These are phyloP conservation scores for Blakeslea trispora DNA, from an alignment of 371 early-diverging fungal genomes.

Conservation along the genomic window DNA sequence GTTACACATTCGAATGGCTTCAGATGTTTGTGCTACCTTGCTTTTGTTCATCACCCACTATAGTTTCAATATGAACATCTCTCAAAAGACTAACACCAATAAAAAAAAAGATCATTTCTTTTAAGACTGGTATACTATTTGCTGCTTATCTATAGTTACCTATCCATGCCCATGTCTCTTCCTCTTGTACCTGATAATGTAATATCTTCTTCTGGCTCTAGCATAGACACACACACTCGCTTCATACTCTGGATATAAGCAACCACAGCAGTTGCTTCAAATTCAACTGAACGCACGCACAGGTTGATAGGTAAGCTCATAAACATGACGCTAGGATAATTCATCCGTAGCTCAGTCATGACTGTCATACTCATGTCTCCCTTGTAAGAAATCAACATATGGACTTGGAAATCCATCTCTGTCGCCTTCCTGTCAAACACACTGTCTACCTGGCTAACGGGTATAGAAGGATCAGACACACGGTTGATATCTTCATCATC, in stretches of 20 bases:
- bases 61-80: conserved; percentile 82
- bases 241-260: conserved; percentile 76
- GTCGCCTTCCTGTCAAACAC: conserved; percentile 22
- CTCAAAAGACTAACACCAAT: conserved; percentile 70
- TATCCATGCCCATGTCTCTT: conserved; percentile 37
- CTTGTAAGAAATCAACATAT: conserved; percentile 73
- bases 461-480: conserved; percentile 12
- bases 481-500: conserved; percentile 44
- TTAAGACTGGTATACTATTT: too few species aligned
- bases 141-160: conserved; percentile 21
- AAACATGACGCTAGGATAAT: conserved; percentile 91
- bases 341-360: conserved; percentile 84
- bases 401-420: conserved; percentile 77
- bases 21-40: conserved; percentile 62
- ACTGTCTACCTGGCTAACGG: conserved; percentile 5
- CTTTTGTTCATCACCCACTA: conserved; percentile 86
- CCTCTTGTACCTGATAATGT: conserved; percentile 7
- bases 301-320: conserved; percentile 87
- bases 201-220: conserved; percentile 68
- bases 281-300: conserved; percentile 79
- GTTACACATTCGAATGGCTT: background rate
- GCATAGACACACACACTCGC: conserved; percentile 86
- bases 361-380: conserved; percentile 88
- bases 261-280: conserved; percentile 86
- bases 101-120: too few species aligned